Evolutionary conservation across 1,284 basidiomycete species (phyloP).

Genomic region (Ustilago bromivora): DNA sequence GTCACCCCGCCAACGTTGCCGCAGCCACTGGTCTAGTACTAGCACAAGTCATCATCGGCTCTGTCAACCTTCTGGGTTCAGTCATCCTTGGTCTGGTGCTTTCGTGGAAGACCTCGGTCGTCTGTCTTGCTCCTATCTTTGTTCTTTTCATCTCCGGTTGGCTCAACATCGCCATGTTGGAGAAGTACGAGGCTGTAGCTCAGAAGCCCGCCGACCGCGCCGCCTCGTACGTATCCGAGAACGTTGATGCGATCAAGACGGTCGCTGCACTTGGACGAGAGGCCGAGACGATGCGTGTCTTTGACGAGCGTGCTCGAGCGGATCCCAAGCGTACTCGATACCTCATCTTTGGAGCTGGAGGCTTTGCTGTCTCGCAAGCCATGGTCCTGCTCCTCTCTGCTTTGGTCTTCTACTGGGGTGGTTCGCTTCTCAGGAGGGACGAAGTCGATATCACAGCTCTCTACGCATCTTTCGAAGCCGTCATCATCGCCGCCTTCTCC

Average conservation of each 20-base stretch:
- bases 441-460: constrained; percentile 53
- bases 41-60: constrained; percentile 67
- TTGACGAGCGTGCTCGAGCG: constrained; percentile 54
- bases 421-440: constrained; percentile 56
- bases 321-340: constrained; percentile 49
- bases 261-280: constrained; percentile 71
- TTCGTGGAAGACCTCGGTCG: constrained; percentile 69
- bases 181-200: constrained; percentile 65
- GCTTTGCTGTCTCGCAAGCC: constrained; percentile 69
- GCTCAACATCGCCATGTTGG: constrained; percentile 68
- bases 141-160: constrained; percentile 59
- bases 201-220: constrained; percentile 63
- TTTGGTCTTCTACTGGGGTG: constrained; percentile 71
- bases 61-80: constrained; percentile 69
- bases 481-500: constrained; percentile 70
- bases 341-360: constrained; percentile 66
- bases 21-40: constrained; percentile 70
- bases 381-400: constrained; percentile 67
- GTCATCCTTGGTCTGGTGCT: constrained; percentile 70
- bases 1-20: constrained; percentile 70
- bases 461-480: constrained; percentile 69
- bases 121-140: constrained; percentile 68
- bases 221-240: constrained; percentile 70
- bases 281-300: constrained; percentile 61
- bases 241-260: constrained; percentile 70